Conservation (phyloP, 495 filamentous ascomycete species). For the Penicillium angulare region DNA sequence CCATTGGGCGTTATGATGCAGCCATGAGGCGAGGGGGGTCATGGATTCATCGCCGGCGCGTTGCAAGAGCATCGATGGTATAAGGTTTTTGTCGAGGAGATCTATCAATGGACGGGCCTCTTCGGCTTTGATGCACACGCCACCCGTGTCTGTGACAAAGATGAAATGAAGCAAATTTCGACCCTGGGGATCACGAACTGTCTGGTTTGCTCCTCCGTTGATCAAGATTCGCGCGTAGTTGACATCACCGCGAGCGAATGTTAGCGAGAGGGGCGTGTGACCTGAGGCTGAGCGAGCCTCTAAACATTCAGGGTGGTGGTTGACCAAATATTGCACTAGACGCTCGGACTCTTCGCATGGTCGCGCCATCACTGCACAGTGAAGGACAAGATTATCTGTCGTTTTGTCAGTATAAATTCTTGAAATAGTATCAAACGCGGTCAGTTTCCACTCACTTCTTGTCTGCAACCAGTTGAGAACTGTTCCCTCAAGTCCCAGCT, state of each 20-base stretch:
- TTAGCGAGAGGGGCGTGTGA: slow-evolving; percentile 60
- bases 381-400: slow-evolving; percentile 60
- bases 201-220: slow-evolving; percentile 63
- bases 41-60: slow-evolving; percentile 42
- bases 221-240: slow-evolving; percentile 59
- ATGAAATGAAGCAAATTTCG: slow-evolving; percentile 62
- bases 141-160: slow-evolving; percentile 22
- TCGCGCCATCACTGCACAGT: slow-evolving; percentile 57
- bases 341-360: slow-evolving; percentile 38
- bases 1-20: slow-evolving; percentile 12
- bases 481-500: slow-evolving; percentile 57
- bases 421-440: background rate
- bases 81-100: slow-evolving; percentile 51
- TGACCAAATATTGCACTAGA: slow-evolving; percentile 61
- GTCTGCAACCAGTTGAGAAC: slow-evolving; percentile 59
- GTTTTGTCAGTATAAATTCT: background rate
- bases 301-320: slow-evolving; percentile 54
- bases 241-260: slow-evolving; percentile 49
- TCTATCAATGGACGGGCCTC: slow-evolving; percentile 44
- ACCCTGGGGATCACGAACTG: slow-evolving; percentile 46
- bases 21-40: slow-evolving; percentile 49
- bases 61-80: slow-evolving; percentile 44
- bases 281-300: slow-evolving; percentile 54
- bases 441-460: slow-evolving; percentile 36
- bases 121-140: slow-evolving; percentile 11